A percentile compares a stretch with the other conserved stretches of the same genome.
These are phyloP conservation scores for Aspergillus chevalieri DNA, from an alignment of 2,329 filamentous ascomycete genomes.

Conservation along the genomic window DNA sequence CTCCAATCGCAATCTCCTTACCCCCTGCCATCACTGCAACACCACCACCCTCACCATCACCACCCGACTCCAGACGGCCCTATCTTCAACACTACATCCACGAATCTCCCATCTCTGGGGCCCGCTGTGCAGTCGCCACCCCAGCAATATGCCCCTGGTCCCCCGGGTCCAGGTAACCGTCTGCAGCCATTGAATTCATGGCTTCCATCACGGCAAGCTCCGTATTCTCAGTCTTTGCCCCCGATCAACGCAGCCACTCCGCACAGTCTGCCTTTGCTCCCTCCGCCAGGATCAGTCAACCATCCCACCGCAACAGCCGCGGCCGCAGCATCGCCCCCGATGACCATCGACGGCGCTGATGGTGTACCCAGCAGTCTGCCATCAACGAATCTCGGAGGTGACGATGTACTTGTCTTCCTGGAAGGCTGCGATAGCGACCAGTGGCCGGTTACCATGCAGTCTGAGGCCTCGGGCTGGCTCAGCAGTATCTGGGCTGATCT, in stretches of 20 bases:
- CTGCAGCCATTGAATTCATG: constrained; percentile 37
- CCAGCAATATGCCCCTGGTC: constrained; percentile 20
- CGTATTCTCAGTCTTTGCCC: constrained; percentile 35
- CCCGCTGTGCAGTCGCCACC: constrained; percentile 17
- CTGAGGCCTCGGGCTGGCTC: constrained; percentile 31
- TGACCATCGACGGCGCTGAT: constrained; percentile 24
- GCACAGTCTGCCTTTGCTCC: constrained; percentile 30
- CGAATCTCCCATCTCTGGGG: constrained; percentile 27
- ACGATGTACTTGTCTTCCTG: constrained; percentile 33
- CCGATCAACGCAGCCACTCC: constrained; percentile 29
- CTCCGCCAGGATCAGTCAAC: constrained; percentile 28
- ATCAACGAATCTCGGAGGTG: constrained; percentile 31
- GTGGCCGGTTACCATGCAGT: constrained; percentile 19
- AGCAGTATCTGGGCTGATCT: constrained; percentile 30
- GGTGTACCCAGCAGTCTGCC: constrained; percentile 16
- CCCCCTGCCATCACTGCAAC: constrained; percentile 30
- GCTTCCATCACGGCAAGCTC: constrained; percentile 25
- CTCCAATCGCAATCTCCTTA: constrained; percentile 31
- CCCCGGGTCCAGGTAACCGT: constrained; percentile 22
- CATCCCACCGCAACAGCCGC: constrained; percentile 10
- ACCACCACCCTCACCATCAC: constrained; percentile 12
- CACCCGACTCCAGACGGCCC: constrained; percentile 16
- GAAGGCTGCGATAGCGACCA: constrained; percentile 30
- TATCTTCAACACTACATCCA: constrained; percentile 24
- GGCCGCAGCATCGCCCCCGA: constrained; percentile 21